These are phyloP conservation scores for Sarocladium kiliense DNA, from an alignment of 2,329 filamentous ascomycete genomes.

Conservation along the genomic window DNA sequence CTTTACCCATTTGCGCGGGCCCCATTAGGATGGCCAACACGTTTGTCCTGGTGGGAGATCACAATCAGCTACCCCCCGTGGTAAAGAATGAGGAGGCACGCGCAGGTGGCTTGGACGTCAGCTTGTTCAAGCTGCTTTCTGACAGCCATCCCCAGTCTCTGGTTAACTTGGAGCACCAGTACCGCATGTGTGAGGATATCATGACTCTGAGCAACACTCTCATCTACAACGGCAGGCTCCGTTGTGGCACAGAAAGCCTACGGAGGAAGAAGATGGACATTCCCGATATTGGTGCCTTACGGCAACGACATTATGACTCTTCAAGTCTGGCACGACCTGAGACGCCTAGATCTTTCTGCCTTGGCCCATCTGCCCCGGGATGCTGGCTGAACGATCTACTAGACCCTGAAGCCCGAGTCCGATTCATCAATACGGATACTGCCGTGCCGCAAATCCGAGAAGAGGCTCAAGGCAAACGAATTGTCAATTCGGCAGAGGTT, in stretches of 20 bases:
- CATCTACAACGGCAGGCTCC: conserved; percentile 86
- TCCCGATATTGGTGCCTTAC: conserved; percentile 58
- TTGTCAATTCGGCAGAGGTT: conserved; percentile 83
- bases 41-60: conserved; percentile 93
- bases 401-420: conserved; percentile 65
- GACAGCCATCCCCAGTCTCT: conserved; percentile 84
- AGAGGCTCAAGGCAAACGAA: conserved; percentile 73
- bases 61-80: conserved; percentile 90
- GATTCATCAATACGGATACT: conserved; percentile 84
- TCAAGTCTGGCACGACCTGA: conserved; percentile 34
- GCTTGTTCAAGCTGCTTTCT: conserved; percentile 88
- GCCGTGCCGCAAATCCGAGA: conserved; percentile 63
- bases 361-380: conserved; percentile 35
- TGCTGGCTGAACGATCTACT: conserved; percentile 79
- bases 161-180: conserved; percentile 90
- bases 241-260: conserved; percentile 78
- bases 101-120: conserved; percentile 82
- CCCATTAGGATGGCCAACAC: conserved; percentile 89
- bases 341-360: conserved; percentile 50
- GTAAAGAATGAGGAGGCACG: conserved; percentile 89
- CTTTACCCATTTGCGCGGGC: conserved; percentile 86
- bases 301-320: conserved; percentile 53
- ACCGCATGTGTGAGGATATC: conserved; percentile 96
- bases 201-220: conserved; percentile 91
- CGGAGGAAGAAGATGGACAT: conserved; percentile 64